Evolutionary conservation across 1,284 basidiomycete species (phyloP), one percentile per base, ranked within the genome.

Genomic region (Leccinum subrobustum): DNA sequence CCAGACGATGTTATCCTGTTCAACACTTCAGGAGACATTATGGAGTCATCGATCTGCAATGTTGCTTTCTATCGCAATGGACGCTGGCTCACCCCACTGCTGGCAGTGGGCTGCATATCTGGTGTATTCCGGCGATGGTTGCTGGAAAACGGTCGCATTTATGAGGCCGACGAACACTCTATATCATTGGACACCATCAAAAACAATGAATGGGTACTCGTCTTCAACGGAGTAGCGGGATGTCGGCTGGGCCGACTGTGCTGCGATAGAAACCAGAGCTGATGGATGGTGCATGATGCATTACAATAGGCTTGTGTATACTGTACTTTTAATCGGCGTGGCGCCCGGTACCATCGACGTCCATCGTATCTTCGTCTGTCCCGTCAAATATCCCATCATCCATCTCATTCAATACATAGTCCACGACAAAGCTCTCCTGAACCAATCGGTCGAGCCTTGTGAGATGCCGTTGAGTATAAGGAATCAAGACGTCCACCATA

Each of bases 381-480:
- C 68, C 79, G 60, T 79, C 80, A 53, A 88, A 83, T 75, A 89
- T 80, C 31, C 88, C 88, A 63, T 83, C 89, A 71, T 96, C 94
- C 95, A 97, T 98, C 80, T 96, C 93, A 29, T 86, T 86, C 9
- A 98, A 79, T 53, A 97, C 83, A 67, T 93, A 97, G 73, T 98
- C 96, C 58, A 98, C 84, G 67, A 97, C 88, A 69, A 93, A 96
- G 72, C 92, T 95, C 72, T 98, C 96, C 76, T 96, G 92, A 48
- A 96, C 83, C 60, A 96, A 78, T 67, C 89, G 85, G 65, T 97
- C 94, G 72, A 96, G 85, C 62, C 96, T 81, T 31, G 86, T 77
- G 52, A 96, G 85, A 76, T 99, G 96, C 52, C 96, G 83, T 73
- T 96, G 93, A 9, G 95, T 96, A 74, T 99, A 99, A 8, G 96